Evolutionary conservation across 1,284 basidiomycete genomes (phyloP), one percentile per base, ranked within the genome.

Genomic region (Melampsora larici-populina): DNA sequence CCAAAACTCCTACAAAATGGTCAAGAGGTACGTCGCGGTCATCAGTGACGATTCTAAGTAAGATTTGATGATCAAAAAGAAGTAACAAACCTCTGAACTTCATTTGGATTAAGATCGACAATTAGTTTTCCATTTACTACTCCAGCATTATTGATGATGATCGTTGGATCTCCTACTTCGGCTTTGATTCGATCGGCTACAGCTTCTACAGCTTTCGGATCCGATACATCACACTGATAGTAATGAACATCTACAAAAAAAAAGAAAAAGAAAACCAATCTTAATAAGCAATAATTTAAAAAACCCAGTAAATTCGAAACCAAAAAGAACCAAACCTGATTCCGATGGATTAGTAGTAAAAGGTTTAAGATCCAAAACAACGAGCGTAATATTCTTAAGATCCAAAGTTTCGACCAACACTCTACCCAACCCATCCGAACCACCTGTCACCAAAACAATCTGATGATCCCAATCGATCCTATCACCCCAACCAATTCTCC

Each of bases 71-170:
- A 29, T n/a, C 7, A 11, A 5, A 13, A 26, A 4, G 21, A 31
- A 11, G 24, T 0, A 3, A 62, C 65, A 24, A 6, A 75, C 73
- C 60, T 67, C 43, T 89, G 86, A 55, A 98, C 84, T 81, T 98
- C 94, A 63, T 88, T 87, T 0, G 90, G 87, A 0, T 86, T 86
- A 70, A 97, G 86, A 81, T 95, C 93, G 4, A 94, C 85, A 31
- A 98, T 85, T 0, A 90, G 86, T 82, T 93, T 94, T 40, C 94
- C 94, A 84, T 94, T 91, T 43, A 92, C 92, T 73, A 97, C 89
- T n/a, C 94, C 96, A 0, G 96, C 96, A 82, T 97, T 98, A 85
- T 98, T 98, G 82, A 99, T 87, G 18, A 99, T 85, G 43, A 98
- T 88, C 0, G 96, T 96, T 0, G 94, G 92, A 72, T 91, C 87